A percentile compares a stretch with the other conserved stretches of the same genome.
phyloP scores from a whole-genome alignment of 1,284 basidiomycete genomes.

The Ustilago shanxiensis region DNA sequence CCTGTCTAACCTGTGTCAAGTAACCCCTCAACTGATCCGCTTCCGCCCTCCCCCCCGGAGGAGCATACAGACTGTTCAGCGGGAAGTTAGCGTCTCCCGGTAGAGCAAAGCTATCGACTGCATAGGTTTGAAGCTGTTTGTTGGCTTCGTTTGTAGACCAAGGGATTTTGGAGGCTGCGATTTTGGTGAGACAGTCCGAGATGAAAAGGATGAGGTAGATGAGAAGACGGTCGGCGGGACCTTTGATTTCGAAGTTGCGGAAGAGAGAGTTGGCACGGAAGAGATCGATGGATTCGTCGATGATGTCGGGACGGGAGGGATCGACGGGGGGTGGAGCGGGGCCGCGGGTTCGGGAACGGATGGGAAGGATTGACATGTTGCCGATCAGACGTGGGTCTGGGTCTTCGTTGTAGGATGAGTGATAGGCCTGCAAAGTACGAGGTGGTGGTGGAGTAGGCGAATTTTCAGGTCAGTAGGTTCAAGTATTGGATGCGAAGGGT shows the following conservation, averaged over 20 bases:
- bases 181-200: slow-evolving; percentile 87
- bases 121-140: slow-evolving; percentile 89
- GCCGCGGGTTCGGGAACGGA: slow-evolving; percentile 90
- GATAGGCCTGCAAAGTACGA: slow-evolving; percentile 75
- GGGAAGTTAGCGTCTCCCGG: slow-evolving; percentile 97
- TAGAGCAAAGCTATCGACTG: slow-evolving; percentile 88
- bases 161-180: slow-evolving; percentile 63
- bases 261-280: slow-evolving; percentile 99
- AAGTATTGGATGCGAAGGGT: neutral
- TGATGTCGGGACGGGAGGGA: slow-evolving; percentile 83
- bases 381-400: slow-evolving; percentile 85
- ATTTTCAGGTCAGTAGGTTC: no score
- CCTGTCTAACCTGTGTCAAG: slow-evolving; percentile 90
- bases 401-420: slow-evolving; percentile 92
- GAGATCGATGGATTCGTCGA: slow-evolving; percentile 95
- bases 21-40: slow-evolving; percentile 92
- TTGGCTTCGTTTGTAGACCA: slow-evolving; percentile 79
- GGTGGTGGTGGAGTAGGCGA: neutral
- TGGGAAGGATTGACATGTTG: slow-evolving; percentile 89
- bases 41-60: slow-evolving; percentile 82
- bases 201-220: slow-evolving; percentile 99
- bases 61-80: slow-evolving; percentile 89
- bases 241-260: slow-evolving; percentile 99
- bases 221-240: slow-evolving; percentile 92
- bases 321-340: slow-evolving; percentile 86